Evolutionary conservation across 1,139 yeast species (phyloP).

Genomic region (Candida sanyaensis): DNA sequence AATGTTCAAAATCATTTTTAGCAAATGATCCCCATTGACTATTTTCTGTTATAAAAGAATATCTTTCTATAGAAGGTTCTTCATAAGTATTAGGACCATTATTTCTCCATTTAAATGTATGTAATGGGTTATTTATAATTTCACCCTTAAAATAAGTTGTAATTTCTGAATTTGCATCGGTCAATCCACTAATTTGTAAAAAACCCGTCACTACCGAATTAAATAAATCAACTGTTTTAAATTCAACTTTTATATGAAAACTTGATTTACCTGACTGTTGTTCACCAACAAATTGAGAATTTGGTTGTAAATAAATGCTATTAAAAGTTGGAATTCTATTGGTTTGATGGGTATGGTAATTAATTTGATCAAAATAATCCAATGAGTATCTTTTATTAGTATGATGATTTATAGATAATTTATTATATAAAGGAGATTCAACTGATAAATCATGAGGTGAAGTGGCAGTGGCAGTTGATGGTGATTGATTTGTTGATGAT

Average conservation of each 20-base stretch:
- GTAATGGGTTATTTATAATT: slow-evolving; percentile 62
- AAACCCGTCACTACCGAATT: slow-evolving; percentile 72
- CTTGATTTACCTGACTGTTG: slow-evolving; percentile 72
- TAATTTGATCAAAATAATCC: slow-evolving; percentile 12
- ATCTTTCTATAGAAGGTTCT: slow-evolving; percentile 20
- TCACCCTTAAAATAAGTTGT: slow-evolving; percentile 89
- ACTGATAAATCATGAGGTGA: background rate
- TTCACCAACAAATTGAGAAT: slow-evolving; percentile 64
- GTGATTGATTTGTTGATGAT: background rate
- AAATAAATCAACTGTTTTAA: slow-evolving; percentile 66
- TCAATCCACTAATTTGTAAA: slow-evolving; percentile 76
- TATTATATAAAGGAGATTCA: background rate
- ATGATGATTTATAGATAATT: slow-evolving; percentile 6
- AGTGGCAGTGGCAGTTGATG: background rate
- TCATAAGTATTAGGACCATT: slow-evolving; percentile 16
- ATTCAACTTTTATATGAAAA: slow-evolving; percentile 71
- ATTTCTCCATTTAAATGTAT: slow-evolving; percentile 5
- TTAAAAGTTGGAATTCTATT: slow-evolving; percentile 18
- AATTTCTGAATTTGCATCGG: slow-evolving; percentile 74
- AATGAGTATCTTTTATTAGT: slow-evolving; percentile 6
- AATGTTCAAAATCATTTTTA: slow-evolving; percentile 78
- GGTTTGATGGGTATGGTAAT: background rate
- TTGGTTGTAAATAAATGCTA: slow-evolving; percentile 56
- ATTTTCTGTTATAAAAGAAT: slow-evolving; percentile 44
- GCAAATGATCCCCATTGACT: slow-evolving; percentile 61